phyloP scores from a whole-genome alignment of 371 early-diverging fungal genomes.

The Dichotomocladium elegans region DNA sequence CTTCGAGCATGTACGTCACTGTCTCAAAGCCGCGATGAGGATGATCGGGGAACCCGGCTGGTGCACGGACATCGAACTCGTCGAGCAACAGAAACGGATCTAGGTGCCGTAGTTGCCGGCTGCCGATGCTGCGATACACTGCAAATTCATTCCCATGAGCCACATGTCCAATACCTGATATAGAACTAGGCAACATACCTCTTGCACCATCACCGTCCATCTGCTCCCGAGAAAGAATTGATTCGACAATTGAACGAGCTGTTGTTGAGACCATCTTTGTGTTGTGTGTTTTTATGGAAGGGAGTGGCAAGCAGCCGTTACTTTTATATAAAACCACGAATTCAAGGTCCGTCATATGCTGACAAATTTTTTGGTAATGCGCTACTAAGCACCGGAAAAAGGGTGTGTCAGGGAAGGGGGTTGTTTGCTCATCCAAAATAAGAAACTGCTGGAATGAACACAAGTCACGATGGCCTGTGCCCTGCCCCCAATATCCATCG shows the following conservation, averaged over 20 bases:
- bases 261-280: constrained; percentile 4
- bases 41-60: constrained; percentile 61
- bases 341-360: too few species aligned
- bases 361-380: too few species aligned
- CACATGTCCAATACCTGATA: too few species aligned
- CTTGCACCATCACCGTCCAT: constrained; percentile 53
- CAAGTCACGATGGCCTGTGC: too few species aligned
- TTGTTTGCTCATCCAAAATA: too few species aligned
- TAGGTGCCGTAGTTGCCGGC: constrained; percentile 55
- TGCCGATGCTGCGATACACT: constrained; percentile 77
- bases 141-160: not conserved
- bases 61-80: constrained; percentile 60
- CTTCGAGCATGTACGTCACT: constrained; percentile 74
- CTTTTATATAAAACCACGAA: too few species aligned
- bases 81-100: constrained; percentile 87
- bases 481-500: too few species aligned
- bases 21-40: constrained; percentile 81
- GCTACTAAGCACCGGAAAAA: too few species aligned
- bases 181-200: not conserved
- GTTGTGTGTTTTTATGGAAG: too few species aligned
- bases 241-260: constrained; percentile 22
- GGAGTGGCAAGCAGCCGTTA: too few species aligned
- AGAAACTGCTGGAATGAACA: too few species aligned
- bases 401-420: too few species aligned
- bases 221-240: constrained; percentile 29